These are phyloP conservation scores for Malus sieversii DNA, from an alignment of 306 rosid species.

Conservation along the genomic window DNA sequence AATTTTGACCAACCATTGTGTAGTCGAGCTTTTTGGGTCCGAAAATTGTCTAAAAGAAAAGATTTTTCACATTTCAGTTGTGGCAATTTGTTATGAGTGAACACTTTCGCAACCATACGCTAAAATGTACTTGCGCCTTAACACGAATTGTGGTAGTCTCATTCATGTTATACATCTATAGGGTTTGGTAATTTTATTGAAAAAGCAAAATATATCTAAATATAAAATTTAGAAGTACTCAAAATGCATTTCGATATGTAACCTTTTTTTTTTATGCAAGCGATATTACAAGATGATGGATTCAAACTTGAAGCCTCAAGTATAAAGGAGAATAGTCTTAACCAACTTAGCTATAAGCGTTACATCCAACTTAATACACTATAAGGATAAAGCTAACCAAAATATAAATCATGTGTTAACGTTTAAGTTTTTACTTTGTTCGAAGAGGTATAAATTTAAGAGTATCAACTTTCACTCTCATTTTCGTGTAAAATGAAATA, in stretches of 20 bases:
- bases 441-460: too few species aligned
- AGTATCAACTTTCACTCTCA: too few species aligned
- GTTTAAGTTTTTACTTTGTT: too few species aligned
- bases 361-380: too few species aligned
- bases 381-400: not conserved
- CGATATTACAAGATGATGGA: too few species aligned
- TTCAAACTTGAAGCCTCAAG: not conserved
- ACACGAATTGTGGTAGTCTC: not conserved
- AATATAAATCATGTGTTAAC: too few species aligned
- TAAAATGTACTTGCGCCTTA: not conserved
- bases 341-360: too few species aligned
- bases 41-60: too few species aligned
- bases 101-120: not conserved
- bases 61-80: not conserved
- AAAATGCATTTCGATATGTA: not conserved
- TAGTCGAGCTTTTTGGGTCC: not conserved
- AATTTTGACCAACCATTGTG: not conserved
- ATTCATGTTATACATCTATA: too few species aligned
- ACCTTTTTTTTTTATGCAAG: too few species aligned
- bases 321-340: too few species aligned
- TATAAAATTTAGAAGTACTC: not conserved
- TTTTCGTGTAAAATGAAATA: too few species aligned
- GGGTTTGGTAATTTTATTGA: not conserved
- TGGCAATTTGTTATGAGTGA: not conserved
- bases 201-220: not conserved